Evolutionary conservation across 352 stramenopile species (phyloP).

Genomic region (Globisporangium paddicum): DNA sequence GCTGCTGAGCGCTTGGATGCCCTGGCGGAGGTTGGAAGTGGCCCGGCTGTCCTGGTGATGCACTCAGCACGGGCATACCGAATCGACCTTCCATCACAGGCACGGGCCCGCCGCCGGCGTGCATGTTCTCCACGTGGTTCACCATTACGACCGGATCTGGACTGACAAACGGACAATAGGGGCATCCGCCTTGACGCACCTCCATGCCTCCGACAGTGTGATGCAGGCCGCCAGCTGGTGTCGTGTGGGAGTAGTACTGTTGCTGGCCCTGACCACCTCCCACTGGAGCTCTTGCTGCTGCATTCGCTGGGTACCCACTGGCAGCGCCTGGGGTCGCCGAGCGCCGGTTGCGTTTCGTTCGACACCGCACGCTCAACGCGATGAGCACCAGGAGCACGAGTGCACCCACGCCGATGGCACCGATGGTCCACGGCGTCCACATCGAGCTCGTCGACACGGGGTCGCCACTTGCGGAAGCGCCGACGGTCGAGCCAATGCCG

Average conservation of each 20-base stretch:
- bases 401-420: constrained; percentile 32
- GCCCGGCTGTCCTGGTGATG: constrained; percentile 2
- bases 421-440: constrained; percentile 60
- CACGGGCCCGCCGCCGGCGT: constrained; percentile 17
- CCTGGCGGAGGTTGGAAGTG: not conserved
- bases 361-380: constrained; percentile 29
- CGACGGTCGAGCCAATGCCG: constrained; percentile 49
- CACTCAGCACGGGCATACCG: constrained; percentile 11
- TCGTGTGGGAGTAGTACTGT: constrained; percentile 19
- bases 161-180: constrained; percentile 53
- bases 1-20: not conserved
- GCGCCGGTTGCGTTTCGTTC: constrained; percentile 16
- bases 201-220: not conserved
- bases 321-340: not conserved
- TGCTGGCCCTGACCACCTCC: not conserved
- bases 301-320: constrained; percentile 7
- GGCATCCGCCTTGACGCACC: constrained; percentile 26
- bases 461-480: constrained; percentile 7
- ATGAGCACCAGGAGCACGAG: constrained; percentile 53
- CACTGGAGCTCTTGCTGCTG: not conserved
- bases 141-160: constrained; percentile 56
- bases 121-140: constrained; percentile 54
- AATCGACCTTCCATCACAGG: constrained; percentile 13
- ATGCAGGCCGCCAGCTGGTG: constrained; percentile 10
- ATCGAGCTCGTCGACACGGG: constrained; percentile 20